Conservation (phyloP, 768 basidiomycete genomes). For the Fomitopsis serialis region DNA sequence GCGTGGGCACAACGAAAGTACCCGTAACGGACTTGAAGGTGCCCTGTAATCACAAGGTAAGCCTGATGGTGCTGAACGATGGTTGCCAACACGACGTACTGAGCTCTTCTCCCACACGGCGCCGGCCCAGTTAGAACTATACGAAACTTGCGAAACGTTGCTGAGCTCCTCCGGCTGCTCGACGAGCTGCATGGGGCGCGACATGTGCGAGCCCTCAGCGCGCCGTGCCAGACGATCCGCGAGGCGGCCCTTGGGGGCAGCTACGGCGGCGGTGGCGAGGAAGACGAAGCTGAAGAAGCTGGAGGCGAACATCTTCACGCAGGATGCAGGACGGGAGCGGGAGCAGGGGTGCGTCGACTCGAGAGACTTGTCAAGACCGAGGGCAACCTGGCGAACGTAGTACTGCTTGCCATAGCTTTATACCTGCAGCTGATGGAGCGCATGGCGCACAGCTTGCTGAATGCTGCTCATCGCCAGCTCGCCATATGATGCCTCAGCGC, state of each 20-base stretch:
- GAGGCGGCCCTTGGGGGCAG: slow-evolving; percentile 12
- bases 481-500: no score
- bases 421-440: no score
- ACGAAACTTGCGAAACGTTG: slow-evolving; percentile 22
- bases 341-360: no score
- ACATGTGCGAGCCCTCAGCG: slow-evolving; percentile 8
- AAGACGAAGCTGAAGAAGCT: slow-evolving; percentile 18
- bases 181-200: slow-evolving; percentile 5
- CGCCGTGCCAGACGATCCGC: slow-evolving; percentile 18
- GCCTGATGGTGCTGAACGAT: background rate
- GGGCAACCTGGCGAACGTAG: no score
- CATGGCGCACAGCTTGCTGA: no score
- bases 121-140: slow-evolving; percentile 33
- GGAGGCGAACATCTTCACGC: slow-evolving; percentile 13
- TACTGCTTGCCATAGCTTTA: no score
- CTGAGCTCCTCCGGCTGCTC: background rate
- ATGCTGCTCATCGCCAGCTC: no score
- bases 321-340: no score
- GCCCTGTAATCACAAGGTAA: slow-evolving; percentile 10
- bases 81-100: slow-evolving; percentile 6
- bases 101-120: slow-evolving; percentile 24
- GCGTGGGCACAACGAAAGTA: slow-evolving; percentile 30
- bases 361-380: no score
- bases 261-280: slow-evolving; percentile 19
- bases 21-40: slow-evolving; percentile 32